phyloP scores from a whole-genome alignment of 306 rosid species.

The Castanospermum australe region DNA sequence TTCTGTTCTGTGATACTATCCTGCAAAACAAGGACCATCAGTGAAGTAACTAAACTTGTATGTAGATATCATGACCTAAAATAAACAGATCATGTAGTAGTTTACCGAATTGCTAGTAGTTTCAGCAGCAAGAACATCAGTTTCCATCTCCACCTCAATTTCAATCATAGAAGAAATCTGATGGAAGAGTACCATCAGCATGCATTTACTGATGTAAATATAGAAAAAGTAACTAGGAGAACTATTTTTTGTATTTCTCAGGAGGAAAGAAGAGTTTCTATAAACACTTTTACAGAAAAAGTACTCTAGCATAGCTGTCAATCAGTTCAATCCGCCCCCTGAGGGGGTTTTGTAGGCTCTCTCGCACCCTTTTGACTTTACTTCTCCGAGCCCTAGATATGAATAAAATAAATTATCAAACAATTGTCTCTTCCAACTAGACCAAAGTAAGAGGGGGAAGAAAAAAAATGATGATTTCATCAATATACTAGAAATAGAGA shows the following conservation, averaged over 20 bases:
- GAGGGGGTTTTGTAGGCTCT: conserved; percentile 80
- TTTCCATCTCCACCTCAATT: conserved; percentile 93
- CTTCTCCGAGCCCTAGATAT: conserved; percentile 65
- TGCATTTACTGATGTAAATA: conserved; percentile 12
- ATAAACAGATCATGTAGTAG: conserved; percentile 2
- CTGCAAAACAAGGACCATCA: conserved; percentile 48
- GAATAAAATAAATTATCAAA: conserved; percentile 16
- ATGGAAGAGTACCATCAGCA: conserved; percentile 9
- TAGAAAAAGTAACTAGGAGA: conserved; percentile 1
- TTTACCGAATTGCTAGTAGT: conserved; percentile 74
- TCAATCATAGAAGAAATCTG: conserved; percentile 97
- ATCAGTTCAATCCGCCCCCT: conserved; percentile 78
- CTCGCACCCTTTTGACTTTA: conserved; percentile 79
- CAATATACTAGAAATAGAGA: conserved; percentile 15
- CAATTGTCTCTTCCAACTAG: neutral
- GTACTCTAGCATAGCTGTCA: conserved; percentile 90
- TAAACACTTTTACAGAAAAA: conserved; percentile 25
- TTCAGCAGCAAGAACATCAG: conserved; percentile 91
- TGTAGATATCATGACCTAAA: conserved; percentile 19
- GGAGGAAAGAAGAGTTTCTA: neutral
- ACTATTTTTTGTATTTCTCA: neutral
- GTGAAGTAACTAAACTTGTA: conserved; percentile 11
- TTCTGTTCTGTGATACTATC: conserved; percentile 82
- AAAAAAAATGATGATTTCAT: neutral
- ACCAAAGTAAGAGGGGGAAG: conserved; percentile 2